Evolutionary conservation across 2,329 filamentous ascomycete genomes (phyloP), one percentile per base, ranked within the genome.

Genomic region (Alternaria brassicae): DNA sequence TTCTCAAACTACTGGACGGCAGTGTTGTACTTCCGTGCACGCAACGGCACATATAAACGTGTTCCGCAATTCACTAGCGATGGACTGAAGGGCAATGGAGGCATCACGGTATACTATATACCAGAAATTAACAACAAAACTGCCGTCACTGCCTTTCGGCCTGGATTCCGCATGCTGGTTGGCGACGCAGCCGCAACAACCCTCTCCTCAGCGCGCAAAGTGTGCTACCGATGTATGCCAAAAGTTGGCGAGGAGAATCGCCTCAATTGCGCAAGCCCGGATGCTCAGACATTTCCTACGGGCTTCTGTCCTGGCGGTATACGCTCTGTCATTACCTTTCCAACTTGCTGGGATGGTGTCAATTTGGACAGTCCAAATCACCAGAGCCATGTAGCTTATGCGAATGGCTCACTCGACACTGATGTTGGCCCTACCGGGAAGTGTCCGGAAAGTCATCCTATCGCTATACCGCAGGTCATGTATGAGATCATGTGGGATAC

Each of bases 301-400:
- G 44, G 30, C 1, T 79, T 61, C 23, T 93, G 91, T 73, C 57
- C 17, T 0, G 40, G 78, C 87, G 81, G 85, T 9, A 78, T 91
- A 41, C 86, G 89, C 32, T 82, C 85, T 58, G 86, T 91, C 61
- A 79, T 91, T 37, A 89, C 89, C 79, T 90, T 91, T 78, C 89
- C 89, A 2, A 90, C 88, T 4, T 91, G 89, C 81, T 91, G 90
- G 83, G 85, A 91, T 78, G 89, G 88, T 21, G 75, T 78, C 45
- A 76, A 83, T 40, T 80, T 84, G 47, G 86, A 85, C 61, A 81
- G 89, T 55, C 81, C 82, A 52, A 82, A 88, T 78, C 87, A 86
- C 80, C 79, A 63, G 75, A 83, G 84, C 63, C 91, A 91, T 82
- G 87, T 89, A 81, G 82, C 80, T 17, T 91, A 85, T 61, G 65